A percentile compares a stretch with the other conserved stretches of the same genome.
phyloP scores from a whole-genome alignment of 352 stramenopile genomes.

The Phytopythium helicoides region DNA sequence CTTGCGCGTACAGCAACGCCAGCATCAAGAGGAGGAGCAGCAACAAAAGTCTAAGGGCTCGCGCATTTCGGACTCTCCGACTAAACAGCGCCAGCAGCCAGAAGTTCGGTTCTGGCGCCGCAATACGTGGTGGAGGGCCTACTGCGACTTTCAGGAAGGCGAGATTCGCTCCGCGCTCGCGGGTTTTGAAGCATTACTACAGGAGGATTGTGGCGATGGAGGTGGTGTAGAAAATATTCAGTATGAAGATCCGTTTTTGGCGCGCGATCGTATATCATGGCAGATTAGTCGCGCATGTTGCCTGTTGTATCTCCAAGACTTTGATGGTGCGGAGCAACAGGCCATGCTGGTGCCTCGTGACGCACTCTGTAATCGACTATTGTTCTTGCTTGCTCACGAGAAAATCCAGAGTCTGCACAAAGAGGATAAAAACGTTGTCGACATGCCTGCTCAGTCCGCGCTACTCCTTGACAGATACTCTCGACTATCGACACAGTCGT shows the following conservation, averaged over 20 bases:
- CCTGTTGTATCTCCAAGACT: slow-evolving; percentile 44
- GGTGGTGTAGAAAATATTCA: neutral
- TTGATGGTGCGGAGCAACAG: slow-evolving; percentile 48
- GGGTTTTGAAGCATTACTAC: slow-evolving; percentile 54
- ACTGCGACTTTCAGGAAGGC: slow-evolving; percentile 64
- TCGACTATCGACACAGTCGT: slow-evolving; percentile 25
- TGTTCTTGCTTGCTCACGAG: slow-evolving; percentile 44
- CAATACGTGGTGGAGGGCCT: slow-evolving; percentile 67
- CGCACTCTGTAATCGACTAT: slow-evolving; percentile 46
- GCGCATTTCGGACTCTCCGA: neutral
- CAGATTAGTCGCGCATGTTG: slow-evolving; percentile 52
- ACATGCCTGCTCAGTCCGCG: slow-evolving; percentile 28
- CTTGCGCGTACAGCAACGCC: slow-evolving; percentile 18
- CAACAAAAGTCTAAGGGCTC: slow-evolving; percentile 8
- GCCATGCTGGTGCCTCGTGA: slow-evolving; percentile 39
- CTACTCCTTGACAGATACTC: slow-evolving; percentile 83
- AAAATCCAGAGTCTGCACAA: slow-evolving; percentile 35
- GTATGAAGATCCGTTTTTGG: slow-evolving; percentile 1
- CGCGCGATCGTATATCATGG: slow-evolving; percentile 32
- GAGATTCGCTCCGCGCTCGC: slow-evolving; percentile 39
- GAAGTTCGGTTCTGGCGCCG: slow-evolving; percentile 10
- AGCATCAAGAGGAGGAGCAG: slow-evolving; percentile 11
- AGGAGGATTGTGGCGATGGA: slow-evolving; percentile 7
- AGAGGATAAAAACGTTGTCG: slow-evolving; percentile 38
- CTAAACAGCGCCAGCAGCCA: neutral